A percentile compares a stretch with the other conserved stretches of the same genome.
Evolutionary conservation across 139 green algal species (phyloP).

Genomic region (Yamagishiella unicocca): DNA sequence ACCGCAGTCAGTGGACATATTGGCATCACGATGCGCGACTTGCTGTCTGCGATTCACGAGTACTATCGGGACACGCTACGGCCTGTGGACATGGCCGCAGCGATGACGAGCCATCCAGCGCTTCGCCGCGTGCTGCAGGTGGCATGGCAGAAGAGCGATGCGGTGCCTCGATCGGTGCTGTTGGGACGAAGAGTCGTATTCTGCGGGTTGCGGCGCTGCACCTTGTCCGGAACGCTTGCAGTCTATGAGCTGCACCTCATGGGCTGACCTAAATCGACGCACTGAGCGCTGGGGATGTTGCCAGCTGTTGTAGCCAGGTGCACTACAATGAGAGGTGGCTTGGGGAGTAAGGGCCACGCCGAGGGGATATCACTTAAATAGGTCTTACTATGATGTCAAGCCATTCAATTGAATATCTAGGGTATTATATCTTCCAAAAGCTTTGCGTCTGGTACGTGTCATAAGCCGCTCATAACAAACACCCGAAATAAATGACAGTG

Average conservation of each 20-base stretch:
- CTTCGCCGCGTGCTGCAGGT: constrained; percentile 34
- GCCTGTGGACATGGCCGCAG: background rate
- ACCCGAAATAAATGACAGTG: too few relatives aligned
- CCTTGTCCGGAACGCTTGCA: background rate
- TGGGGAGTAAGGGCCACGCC: too few relatives aligned
- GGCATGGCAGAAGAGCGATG: background rate
- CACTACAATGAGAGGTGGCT: too few relatives aligned
- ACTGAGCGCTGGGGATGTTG: too few relatives aligned
- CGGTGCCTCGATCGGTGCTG: background rate
- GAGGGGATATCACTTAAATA: too few relatives aligned
- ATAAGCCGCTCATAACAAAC: too few relatives aligned
- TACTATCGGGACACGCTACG: background rate
- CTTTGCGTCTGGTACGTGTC: too few relatives aligned
- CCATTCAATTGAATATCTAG: too few relatives aligned
- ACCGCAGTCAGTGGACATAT: background rate
- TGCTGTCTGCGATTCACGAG: background rate
- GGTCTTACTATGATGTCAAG: too few relatives aligned
- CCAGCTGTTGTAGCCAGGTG: too few relatives aligned
- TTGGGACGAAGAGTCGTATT: background rate
- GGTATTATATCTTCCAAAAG: too few relatives aligned
- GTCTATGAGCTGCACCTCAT: constrained; percentile 35
- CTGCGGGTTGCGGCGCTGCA: constrained; percentile 14
- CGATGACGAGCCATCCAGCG: background rate
- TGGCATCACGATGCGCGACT: background rate
- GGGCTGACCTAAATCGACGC: background rate